These are phyloP conservation scores for Penstemon davidsonii DNA, from an alignment of 257 asterid genomes.

Conservation along the genomic window DNA sequence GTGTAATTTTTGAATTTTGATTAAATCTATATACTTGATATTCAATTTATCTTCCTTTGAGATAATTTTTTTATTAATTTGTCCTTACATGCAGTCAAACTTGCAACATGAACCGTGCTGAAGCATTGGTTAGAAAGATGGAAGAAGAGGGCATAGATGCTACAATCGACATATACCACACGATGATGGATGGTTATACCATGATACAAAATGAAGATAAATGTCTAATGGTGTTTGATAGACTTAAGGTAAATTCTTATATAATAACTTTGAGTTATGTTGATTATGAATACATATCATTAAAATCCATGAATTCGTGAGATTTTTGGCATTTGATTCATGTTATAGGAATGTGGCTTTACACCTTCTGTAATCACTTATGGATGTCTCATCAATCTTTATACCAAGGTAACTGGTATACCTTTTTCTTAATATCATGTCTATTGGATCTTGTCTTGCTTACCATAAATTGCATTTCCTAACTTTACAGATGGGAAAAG, in stretches of 20 bases:
- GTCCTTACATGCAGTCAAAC: slow-evolving; percentile 61
- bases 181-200: slow-evolving; percentile 98
- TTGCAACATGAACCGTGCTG: slow-evolving; percentile 70
- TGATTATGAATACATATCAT: slow-evolving; percentile 7
- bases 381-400: slow-evolving; percentile 92
- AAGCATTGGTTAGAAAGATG: slow-evolving; percentile 94
- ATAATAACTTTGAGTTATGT: slow-evolving; percentile 9
- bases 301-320: slow-evolving; percentile 1
- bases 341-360: slow-evolving; percentile 82
- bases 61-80: slow-evolving; percentile 25
- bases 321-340: slow-evolving; percentile 22
- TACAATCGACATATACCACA: slow-evolving; percentile 83
- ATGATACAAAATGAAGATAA: slow-evolving; percentile 68
- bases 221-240: slow-evolving; percentile 78
- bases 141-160: slow-evolving; percentile 98
- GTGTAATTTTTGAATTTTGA: slow-evolving; percentile 15
- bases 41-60: slow-evolving; percentile 5
- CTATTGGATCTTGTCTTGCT: slow-evolving; percentile 15
- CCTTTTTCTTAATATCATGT: neutral
- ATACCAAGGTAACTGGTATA: slow-evolving; percentile 64
- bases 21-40: neutral
- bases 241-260: slow-evolving; percentile 63
- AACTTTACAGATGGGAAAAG: slow-evolving; percentile 63
- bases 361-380: slow-evolving; percentile 80
- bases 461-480: slow-evolving; percentile 9